Percentiles rank a stretch among this genome's conserved stretches.
Evolutionary conservation across 495 filamentous ascomycete genomes (phyloP).

Genomic region (Bryoglossum gracile): DNA sequence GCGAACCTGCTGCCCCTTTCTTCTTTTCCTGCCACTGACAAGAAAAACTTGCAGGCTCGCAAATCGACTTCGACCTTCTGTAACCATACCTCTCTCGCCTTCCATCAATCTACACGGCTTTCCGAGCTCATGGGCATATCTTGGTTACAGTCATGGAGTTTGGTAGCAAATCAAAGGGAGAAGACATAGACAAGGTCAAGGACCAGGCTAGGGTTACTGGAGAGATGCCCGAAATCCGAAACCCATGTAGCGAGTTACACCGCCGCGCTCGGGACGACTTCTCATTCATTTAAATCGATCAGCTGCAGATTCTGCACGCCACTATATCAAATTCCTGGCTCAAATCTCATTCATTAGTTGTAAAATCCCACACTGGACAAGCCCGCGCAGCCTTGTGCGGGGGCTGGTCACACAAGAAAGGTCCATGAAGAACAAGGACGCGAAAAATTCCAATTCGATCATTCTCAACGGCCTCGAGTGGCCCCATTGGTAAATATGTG

Average conservation of each 20-base stretch:
- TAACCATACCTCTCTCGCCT: no score
- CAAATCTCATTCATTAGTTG: not conserved
- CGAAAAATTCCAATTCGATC: no score
- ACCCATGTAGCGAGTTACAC: not conserved
- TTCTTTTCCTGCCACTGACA: no score
- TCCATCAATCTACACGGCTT: no score
- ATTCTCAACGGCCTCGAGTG: no score
- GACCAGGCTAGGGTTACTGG: no score
- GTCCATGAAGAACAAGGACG: no score
- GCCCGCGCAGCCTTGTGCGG: not conserved
- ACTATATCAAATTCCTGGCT: not conserved
- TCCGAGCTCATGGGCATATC: not conserved
- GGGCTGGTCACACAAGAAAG: not conserved
- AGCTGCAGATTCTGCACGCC: constrained; percentile 1
- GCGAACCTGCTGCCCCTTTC: no score
- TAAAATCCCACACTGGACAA: not conserved
- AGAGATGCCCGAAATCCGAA: constrained; percentile 2
- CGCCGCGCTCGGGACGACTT: not conserved
- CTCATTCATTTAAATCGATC: not conserved
- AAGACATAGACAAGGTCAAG: no score
- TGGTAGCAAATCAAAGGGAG: not conserved
- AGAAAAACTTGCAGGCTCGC: no score
- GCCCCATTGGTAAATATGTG: no score
- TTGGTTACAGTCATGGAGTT: not conserved
- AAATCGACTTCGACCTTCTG: no score